phyloP scores from a whole-genome alignment of 225 moss, liverwort and hornwort genomes.

The Physcomitrellopsis africana region DNA sequence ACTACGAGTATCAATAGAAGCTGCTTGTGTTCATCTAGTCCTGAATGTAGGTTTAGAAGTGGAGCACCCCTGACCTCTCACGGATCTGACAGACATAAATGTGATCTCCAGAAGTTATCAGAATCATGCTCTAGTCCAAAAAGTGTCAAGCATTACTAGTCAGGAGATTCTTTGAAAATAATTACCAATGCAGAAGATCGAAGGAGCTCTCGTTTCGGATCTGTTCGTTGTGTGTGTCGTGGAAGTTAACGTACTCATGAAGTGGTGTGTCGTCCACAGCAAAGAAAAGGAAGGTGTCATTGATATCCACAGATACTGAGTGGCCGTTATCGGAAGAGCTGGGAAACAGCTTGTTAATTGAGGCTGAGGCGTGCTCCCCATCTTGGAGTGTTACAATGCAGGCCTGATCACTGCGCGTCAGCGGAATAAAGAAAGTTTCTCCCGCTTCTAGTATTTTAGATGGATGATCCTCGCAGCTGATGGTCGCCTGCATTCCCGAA shows the following conservation, averaged over 20 bases:
- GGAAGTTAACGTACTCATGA: slow-evolving; percentile 56
- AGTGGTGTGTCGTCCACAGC: slow-evolving; percentile 53
- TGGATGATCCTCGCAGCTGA: slow-evolving; percentile 50
- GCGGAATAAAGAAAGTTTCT: slow-evolving; percentile 42
- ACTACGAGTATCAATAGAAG: not conserved
- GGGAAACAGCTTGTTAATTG: slow-evolving; percentile 52
- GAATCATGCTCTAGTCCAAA: not conserved
- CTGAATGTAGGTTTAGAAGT: not conserved
- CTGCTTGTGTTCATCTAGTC: not conserved
- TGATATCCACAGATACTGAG: slow-evolving; percentile 61
- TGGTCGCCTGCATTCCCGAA: slow-evolving; percentile 53
- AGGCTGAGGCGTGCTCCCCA: slow-evolving; percentile 49
- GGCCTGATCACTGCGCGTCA: slow-evolving; percentile 46
- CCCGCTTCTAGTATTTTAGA: slow-evolving; percentile 40
- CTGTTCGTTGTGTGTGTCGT: slow-evolving; percentile 32
- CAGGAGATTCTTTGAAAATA: not conserved
- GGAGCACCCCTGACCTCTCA: not conserved
- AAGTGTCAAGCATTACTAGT: not conserved
- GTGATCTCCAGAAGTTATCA: not conserved
- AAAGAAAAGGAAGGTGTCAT: slow-evolving; percentile 58
- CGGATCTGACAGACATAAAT: not conserved
- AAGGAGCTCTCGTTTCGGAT: slow-evolving; percentile 22
- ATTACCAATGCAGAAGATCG: slow-evolving; percentile 36
- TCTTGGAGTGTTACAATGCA: slow-evolving; percentile 51
- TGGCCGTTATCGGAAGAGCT: slow-evolving; percentile 34